Conservation (phyloP, 2,329 filamentous ascomycete species). For the Paramyrothecium sp. region DNA sequence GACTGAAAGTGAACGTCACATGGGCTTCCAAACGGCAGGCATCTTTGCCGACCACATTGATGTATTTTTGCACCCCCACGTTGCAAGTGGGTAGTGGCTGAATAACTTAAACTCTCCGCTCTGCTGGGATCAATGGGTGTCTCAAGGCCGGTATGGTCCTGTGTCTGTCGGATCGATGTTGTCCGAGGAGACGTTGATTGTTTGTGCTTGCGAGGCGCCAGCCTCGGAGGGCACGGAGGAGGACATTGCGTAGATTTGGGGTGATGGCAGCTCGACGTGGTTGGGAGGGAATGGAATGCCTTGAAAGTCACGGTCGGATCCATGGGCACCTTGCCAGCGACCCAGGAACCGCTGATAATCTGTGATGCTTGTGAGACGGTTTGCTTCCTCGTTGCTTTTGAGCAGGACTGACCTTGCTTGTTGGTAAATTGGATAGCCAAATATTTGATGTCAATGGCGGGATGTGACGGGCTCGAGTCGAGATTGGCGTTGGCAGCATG, state of each 20-base stretch:
- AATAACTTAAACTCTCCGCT: background rate
- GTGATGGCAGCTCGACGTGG: slow-evolving; percentile 46
- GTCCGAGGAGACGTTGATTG: background rate
- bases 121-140: background rate
- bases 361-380: background rate
- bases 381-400: background rate
- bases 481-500: slow-evolving; percentile 12
- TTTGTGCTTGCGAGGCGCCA: background rate
- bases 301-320: slow-evolving; percentile 43
- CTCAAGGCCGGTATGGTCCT: background rate
- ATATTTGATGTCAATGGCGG: slow-evolving; percentile 42
- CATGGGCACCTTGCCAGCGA: slow-evolving; percentile 44
- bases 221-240: slow-evolving; percentile 5
- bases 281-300: slow-evolving; percentile 44
- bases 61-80: too few relatives aligned
- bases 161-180: background rate
- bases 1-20: too few relatives aligned
- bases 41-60: too few relatives aligned
- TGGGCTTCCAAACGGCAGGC: too few relatives aligned
- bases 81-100: background rate
- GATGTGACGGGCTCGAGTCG: slow-evolving; percentile 19
- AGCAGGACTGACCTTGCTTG: slow-evolving; percentile 36
- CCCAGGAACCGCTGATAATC: slow-evolving; percentile 44
- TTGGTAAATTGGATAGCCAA: slow-evolving; percentile 49
- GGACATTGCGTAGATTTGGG: slow-evolving; percentile 35